These are phyloP conservation scores for Ogataea saltuana DNA, from an alignment of 805 yeast genomes.

Conservation along the genomic window DNA sequence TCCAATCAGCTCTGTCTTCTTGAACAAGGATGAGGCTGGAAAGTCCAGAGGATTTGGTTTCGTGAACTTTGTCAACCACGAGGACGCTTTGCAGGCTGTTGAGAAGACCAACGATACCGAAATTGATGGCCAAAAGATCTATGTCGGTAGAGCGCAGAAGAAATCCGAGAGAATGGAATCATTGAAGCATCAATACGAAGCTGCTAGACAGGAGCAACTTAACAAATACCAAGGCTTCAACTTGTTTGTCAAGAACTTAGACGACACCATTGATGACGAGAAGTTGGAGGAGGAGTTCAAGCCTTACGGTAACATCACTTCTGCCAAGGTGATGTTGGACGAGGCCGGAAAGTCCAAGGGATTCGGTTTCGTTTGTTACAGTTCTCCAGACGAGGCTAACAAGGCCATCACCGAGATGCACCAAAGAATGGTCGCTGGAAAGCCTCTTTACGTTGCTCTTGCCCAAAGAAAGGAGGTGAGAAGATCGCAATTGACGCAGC, in stretches of 20 bases:
- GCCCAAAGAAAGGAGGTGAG: slow-evolving; percentile 99
- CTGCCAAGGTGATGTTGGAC: slow-evolving; percentile 95
- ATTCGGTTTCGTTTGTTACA: slow-evolving; percentile 97
- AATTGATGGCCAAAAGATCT: slow-evolving; percentile 79
- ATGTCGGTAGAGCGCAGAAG: slow-evolving; percentile 99
- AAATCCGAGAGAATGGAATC: slow-evolving; percentile 96
- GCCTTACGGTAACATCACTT: slow-evolving; percentile 91
- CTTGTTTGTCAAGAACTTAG: slow-evolving; percentile 94
- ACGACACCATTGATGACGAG: slow-evolving; percentile 89
- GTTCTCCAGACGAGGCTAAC: slow-evolving; percentile 98
- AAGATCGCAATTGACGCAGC: slow-evolving; percentile 95
- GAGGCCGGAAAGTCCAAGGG: slow-evolving; percentile 96
- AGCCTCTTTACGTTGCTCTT: slow-evolving; percentile 96
- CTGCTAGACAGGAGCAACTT: slow-evolving; percentile 85
- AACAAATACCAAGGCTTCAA: slow-evolving; percentile 97
- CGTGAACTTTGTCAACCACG: slow-evolving; percentile 86
- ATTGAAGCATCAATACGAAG: slow-evolving; percentile 92
- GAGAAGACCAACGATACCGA: slow-evolving; percentile 89
- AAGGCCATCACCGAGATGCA: slow-evolving; percentile 98
- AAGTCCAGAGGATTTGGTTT: slow-evolving; percentile 96
- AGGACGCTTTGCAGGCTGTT: slow-evolving; percentile 86
- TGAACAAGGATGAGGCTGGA: slow-evolving; percentile 81
- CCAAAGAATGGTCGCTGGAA: slow-evolving; percentile 91
- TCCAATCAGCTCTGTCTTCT: slow-evolving; percentile 75
- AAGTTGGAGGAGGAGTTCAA: slow-evolving; percentile 87